A percentile compares a stretch with the other conserved stretches of the same genome.
Evolutionary conservation across 306 rosid genomes (phyloP).

Genomic region (Vigna unguiculata): DNA sequence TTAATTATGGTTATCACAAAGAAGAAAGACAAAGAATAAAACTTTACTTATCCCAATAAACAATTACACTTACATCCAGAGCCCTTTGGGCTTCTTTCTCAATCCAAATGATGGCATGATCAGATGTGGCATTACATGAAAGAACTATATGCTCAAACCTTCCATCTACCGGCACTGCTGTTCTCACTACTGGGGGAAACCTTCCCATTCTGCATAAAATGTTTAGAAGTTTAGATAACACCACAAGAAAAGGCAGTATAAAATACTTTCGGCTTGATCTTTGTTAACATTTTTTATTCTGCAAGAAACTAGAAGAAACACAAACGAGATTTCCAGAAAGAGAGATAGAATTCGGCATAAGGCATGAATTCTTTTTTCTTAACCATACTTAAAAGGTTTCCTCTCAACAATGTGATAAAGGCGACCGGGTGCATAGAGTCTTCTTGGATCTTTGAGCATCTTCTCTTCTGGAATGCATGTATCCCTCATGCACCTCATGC

Average conservation of each 20-base stretch:
- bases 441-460: constrained; percentile 94
- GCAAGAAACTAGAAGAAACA: constrained; percentile 27
- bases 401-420: constrained; percentile 96
- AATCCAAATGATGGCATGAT: constrained; percentile 93
- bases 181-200: constrained; percentile 86
- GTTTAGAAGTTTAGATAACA: constrained; percentile 12
- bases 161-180: constrained; percentile 97
- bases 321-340: background rate
- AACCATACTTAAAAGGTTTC: constrained; percentile 77
- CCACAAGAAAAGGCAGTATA: constrained; percentile 6
- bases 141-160: constrained; percentile 93
- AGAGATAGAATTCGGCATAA: constrained; percentile 17
- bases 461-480: constrained; percentile 85
- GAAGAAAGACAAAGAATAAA: background rate
- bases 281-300: constrained; percentile 5
- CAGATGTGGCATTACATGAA: constrained; percentile 92
- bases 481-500: constrained; percentile 84
- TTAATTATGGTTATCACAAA: constrained; percentile 4
- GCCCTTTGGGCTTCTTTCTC: constrained; percentile 90
- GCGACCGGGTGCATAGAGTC: constrained; percentile 95
- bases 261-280: background rate
- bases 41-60: constrained; percentile 6
- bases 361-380: constrained; percentile 13
- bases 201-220: constrained; percentile 71
- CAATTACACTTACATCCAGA: constrained; percentile 68